These are phyloP conservation scores for Lobosporangium transversale DNA, from an alignment of 192 early-diverging fungal genomes.

Conservation along the genomic window DNA sequence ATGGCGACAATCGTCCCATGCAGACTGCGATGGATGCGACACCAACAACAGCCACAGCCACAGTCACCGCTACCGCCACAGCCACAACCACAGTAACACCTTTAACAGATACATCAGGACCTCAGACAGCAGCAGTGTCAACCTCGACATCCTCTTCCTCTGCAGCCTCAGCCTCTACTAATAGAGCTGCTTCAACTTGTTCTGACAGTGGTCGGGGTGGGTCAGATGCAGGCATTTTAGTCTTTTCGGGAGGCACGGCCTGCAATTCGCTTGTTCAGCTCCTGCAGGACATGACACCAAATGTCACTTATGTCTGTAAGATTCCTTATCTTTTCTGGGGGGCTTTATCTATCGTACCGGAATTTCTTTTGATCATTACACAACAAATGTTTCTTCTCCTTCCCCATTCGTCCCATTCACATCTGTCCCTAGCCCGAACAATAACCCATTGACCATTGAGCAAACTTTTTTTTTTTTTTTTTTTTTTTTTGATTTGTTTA, in stretches of 20 bases:
- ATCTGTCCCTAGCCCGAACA: too few species aligned
- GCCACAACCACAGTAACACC: background rate
- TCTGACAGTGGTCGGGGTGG: slow-evolving; percentile 17
- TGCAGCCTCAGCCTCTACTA: background rate
- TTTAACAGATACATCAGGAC: background rate
- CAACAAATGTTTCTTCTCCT: background rate
- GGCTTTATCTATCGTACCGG: background rate
- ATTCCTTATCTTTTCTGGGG: background rate
- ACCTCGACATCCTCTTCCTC: background rate
- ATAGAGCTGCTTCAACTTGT: background rate
- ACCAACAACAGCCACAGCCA: background rate
- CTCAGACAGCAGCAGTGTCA: background rate
- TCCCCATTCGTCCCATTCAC: too few species aligned
- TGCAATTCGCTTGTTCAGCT: slow-evolving; percentile 72
- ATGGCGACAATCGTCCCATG: slow-evolving; percentile 12
- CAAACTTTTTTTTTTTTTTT: too few species aligned
- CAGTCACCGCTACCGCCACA: background rate
- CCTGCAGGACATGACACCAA: slow-evolving; percentile 69
- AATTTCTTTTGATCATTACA: background rate
- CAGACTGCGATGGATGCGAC: slow-evolving; percentile 2
- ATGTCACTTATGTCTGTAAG: slow-evolving; percentile 69
- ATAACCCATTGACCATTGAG: too few species aligned
- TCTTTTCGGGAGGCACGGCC: slow-evolving; percentile 84
- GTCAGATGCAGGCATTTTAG: slow-evolving; percentile 56
- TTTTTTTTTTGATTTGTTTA: too few species aligned